Evolutionary conservation across 2,329 filamentous ascomycete species (phyloP), one percentile per base, ranked within the genome.

Genomic region (Aspergillus jensenii): DNA sequence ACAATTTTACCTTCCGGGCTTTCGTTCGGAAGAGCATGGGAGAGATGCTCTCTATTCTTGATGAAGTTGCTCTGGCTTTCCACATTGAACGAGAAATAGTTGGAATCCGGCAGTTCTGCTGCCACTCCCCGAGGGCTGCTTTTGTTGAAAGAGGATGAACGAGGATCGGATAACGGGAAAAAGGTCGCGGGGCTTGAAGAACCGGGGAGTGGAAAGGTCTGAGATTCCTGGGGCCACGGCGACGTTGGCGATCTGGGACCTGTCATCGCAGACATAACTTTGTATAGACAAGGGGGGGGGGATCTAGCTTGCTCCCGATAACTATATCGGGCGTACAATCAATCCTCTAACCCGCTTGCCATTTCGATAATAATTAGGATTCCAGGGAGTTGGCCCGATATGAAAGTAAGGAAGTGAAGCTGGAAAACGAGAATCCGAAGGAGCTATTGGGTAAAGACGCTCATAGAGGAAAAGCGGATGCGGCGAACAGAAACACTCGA

Each of bases 41-140:
- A 84, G 19, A 87, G 83, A 8, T 89, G 84, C 65, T 88, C 90
- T 89, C 90, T 93, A 73, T 90, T 90, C 63, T 86, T 85, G 56
- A 85, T 85, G 1, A 87, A 82, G 61, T 89, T 80, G 35, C 76
- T 80, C 19, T 84, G 73, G 58, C 65, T 69, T 44, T 91, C 87
- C 61, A 90, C 78, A 31, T 87, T 80, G 59, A 96, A 84, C 56
- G 90, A 90, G 72, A 96, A 96, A 75, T 96, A 96, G 72, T 93
- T 96, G 12, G 91, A 90, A 71, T 90, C 93, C 23, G 82, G 73
- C 19, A 58, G 59, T 23, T 71, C 71, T 9, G 64, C 35, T 19
- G 58, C 40, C 35, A 58, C 35, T 39, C 61, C 56, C 14, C 52
- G 63, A 23, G 65, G 56, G 6, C 59, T 62, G 41, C 64, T 58